These are phyloP conservation scores for Aspergillus diversus DNA, from an alignment of 495 filamentous ascomycete genomes.

Conservation along the genomic window DNA sequence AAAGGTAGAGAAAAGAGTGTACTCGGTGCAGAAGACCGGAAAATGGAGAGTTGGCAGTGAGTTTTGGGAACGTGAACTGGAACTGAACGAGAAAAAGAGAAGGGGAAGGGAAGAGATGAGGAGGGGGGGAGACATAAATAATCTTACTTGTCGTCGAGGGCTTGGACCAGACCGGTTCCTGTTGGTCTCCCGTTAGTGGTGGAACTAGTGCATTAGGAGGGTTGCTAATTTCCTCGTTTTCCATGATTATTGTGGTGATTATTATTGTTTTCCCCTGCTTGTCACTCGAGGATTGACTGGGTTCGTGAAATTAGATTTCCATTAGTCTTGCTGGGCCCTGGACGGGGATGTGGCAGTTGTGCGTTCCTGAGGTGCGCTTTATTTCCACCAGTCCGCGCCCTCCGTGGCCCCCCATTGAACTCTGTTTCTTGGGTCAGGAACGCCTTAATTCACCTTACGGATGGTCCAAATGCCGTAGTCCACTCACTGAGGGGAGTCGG, in stretches of 20 bases:
- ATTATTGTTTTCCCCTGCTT: no score
- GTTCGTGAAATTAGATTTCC: not conserved
- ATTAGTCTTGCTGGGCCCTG: not conserved
- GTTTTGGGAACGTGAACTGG: not conserved
- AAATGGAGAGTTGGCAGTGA: constrained; percentile 6
- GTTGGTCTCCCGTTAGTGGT: not conserved
- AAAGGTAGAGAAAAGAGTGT: constrained; percentile 52
- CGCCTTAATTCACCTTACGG: no score
- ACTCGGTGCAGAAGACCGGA: constrained; percentile 50
- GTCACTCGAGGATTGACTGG: not conserved
- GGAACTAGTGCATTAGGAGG: not conserved
- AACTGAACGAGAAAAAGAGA: not conserved
- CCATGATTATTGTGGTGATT: no score
- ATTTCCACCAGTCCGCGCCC: not conserved
- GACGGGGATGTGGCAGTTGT: not conserved
- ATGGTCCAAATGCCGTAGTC: not conserved
- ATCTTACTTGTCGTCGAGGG: not conserved
- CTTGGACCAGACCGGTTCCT: not conserved
- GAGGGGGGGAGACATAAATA: not conserved
- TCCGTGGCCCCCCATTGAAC: no score
- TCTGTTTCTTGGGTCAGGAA: no score
- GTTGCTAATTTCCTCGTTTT: no score
- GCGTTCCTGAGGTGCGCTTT: not conserved
- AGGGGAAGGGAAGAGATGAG: not conserved
- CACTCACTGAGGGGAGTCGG: no score